Evolutionary conservation across 1,284 basidiomycete genomes (phyloP).

Genomic region (Mycena citricolor): DNA sequence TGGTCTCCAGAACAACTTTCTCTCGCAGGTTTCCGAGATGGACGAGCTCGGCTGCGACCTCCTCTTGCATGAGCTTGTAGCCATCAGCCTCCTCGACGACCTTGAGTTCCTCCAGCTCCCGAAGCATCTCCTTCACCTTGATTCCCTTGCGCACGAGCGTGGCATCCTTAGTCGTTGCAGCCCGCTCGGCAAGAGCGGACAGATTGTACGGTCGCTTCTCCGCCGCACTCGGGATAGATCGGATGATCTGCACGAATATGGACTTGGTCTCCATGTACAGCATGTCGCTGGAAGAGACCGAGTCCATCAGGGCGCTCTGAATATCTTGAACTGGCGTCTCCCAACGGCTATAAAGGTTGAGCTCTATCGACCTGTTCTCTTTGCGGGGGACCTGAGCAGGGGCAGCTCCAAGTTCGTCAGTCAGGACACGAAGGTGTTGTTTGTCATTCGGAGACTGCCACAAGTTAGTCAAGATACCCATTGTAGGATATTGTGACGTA

Average conservation of each 20-base stretch:
- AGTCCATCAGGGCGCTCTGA: constrained; percentile 94
- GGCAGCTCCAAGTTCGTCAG: constrained; percentile 92
- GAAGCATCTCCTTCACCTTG: constrained; percentile 98
- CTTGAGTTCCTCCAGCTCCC: constrained; percentile 91
- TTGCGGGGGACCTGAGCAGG: constrained; percentile 95
- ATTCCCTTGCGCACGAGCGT: constrained; percentile 94
- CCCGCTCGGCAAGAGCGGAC: constrained; percentile 87
- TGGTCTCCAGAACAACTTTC: constrained; percentile 92
- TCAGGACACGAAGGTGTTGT: constrained; percentile 93
- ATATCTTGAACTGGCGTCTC: constrained; percentile 99
- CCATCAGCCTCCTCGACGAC: constrained; percentile 83
- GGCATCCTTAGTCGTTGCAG: constrained; percentile 96
- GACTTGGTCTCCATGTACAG: constrained; percentile 99
- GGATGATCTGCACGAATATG: constrained; percentile 96
- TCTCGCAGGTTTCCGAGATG: constrained; percentile 96
- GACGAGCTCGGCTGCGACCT: constrained; percentile 91
- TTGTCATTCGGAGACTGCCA: constrained; percentile 93
- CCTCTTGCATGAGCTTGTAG: constrained; percentile 95
- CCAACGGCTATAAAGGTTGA: constrained; percentile 96
- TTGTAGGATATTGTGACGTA: constrained; percentile 40
- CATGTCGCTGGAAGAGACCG: constrained; percentile 97
- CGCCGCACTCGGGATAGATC: constrained; percentile 84
- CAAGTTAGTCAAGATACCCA: constrained; percentile 14
- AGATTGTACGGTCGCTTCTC: constrained; percentile 90
- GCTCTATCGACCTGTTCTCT: constrained; percentile 93